These are phyloP conservation scores for Cystoderma amianthinum DNA, from an alignment of 768 basidiomycete species.

Conservation along the genomic window DNA sequence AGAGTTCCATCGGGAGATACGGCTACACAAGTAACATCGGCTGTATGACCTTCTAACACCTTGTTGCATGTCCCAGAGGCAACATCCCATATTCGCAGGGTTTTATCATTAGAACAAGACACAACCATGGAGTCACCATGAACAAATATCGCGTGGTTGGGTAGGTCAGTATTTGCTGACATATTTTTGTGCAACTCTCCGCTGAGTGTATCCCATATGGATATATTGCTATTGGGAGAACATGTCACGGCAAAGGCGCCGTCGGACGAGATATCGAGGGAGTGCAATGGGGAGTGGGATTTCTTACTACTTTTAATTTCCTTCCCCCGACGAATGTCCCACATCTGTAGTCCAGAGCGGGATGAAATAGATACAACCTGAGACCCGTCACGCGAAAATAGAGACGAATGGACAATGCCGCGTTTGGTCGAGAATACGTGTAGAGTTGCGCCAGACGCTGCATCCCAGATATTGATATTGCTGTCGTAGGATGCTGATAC, in stretches of 20 bases:
- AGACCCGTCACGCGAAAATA: no score
- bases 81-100: not conserved
- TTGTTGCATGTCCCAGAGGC: not conserved
- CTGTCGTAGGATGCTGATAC: not conserved
- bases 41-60: not conserved
- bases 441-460: not conserved
- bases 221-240: not conserved
- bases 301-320: not conserved
- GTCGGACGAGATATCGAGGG: not conserved
- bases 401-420: not conserved
- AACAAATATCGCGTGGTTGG: not conserved
- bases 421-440: not conserved
- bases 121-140: not conserved
- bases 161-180: not conserved
- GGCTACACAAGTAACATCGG: not conserved
- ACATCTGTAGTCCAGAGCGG: not conserved
- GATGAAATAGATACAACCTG: not conserved
- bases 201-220: not conserved
- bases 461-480: not conserved
- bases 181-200: not conserved
- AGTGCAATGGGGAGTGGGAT: not conserved
- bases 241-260: not conserved
- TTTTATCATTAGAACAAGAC: constrained; percentile 1
- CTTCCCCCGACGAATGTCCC: not conserved
- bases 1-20: not conserved